Conservation (phyloP, 2,329 filamentous ascomycete species). For the Scolecobasidium constrictum region DNA sequence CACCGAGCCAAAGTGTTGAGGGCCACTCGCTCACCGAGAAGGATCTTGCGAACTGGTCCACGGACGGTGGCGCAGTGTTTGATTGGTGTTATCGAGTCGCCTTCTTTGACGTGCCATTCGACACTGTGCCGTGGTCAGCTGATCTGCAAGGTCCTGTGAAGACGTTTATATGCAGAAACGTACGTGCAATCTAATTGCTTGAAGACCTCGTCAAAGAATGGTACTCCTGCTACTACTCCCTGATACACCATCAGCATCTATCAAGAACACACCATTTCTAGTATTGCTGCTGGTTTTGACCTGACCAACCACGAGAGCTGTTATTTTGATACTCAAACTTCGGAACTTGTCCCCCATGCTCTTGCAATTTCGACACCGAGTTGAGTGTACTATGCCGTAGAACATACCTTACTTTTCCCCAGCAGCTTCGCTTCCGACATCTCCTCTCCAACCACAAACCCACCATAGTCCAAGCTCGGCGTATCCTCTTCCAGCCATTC, state of each 20-base stretch:
- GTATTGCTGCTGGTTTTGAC: too few species aligned
- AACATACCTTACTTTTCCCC: constrained; percentile 44
- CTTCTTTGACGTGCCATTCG: constrained; percentile 76
- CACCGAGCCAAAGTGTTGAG: constrained; percentile 85
- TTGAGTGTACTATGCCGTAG: too few species aligned
- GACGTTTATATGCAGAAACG: too few species aligned
- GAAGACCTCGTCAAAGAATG: constrained; percentile 95
- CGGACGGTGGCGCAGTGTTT: constrained; percentile 66
- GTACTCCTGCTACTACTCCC: constrained; percentile 81
- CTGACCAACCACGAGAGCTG: too few species aligned
- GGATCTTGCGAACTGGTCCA: constrained; percentile 70
- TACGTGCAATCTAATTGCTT: constrained; percentile 72
- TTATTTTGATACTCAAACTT: too few species aligned
- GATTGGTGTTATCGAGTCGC: constrained; percentile 53
- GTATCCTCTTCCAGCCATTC: constrained; percentile 93
- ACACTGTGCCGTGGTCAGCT: constrained; percentile 47
- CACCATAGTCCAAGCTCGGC: constrained; percentile 92
- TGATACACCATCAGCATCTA: too few species aligned
- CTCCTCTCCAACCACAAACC: constrained; percentile 80
- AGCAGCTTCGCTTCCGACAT: constrained; percentile 39
- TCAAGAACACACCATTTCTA: too few species aligned
- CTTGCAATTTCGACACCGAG: too few species aligned
- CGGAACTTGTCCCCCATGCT: too few species aligned
- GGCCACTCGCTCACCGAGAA: constrained; percentile 89
- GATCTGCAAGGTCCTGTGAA: too few species aligned